Conservation (phyloP, 352 stramenopile genomes). For the Globisporangium iwayamae region DNA sequence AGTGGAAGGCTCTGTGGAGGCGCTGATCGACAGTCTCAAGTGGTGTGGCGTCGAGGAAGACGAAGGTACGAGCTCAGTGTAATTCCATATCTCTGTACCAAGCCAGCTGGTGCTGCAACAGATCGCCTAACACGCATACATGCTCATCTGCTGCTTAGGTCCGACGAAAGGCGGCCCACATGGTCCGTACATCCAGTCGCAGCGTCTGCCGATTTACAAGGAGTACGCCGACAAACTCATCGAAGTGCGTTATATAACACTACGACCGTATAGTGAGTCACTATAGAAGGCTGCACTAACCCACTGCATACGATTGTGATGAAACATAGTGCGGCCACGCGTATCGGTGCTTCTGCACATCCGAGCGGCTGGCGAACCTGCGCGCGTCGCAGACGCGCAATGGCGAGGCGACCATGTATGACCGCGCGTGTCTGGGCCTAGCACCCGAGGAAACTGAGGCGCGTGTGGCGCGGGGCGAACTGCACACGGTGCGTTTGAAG, state of each 20-base stretch:
- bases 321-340: slow-evolving; percentile 78
- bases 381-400: slow-evolving; percentile 86
- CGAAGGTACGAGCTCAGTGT: slow-evolving; percentile 66
- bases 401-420: slow-evolving; percentile 95
- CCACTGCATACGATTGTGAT: not conserved
- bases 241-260: slow-evolving; percentile 31
- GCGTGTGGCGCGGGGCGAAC: slow-evolving; percentile 83
- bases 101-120: not conserved
- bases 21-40: slow-evolving; percentile 83
- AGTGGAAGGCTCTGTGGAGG: slow-evolving; percentile 80
- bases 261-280: not conserved
- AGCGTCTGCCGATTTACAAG: slow-evolving; percentile 93
- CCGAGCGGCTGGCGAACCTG: slow-evolving; percentile 92
- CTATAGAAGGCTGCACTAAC: not conserved
- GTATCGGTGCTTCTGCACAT: slow-evolving; percentile 97
- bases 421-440: slow-evolving; percentile 94
- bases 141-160: slow-evolving; percentile 33
- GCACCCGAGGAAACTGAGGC: slow-evolving; percentile 85
- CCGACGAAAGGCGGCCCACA: slow-evolving; percentile 87
- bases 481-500: slow-evolving; percentile 94
- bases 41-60: slow-evolving; percentile 97
- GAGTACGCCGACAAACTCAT: slow-evolving; percentile 88
- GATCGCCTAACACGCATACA: too few species aligned
- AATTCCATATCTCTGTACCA: not conserved
- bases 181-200: slow-evolving; percentile 96